phyloP scores from a whole-genome alignment of 140 eudicot genomes.

The Bidens hawaiensis region DNA sequence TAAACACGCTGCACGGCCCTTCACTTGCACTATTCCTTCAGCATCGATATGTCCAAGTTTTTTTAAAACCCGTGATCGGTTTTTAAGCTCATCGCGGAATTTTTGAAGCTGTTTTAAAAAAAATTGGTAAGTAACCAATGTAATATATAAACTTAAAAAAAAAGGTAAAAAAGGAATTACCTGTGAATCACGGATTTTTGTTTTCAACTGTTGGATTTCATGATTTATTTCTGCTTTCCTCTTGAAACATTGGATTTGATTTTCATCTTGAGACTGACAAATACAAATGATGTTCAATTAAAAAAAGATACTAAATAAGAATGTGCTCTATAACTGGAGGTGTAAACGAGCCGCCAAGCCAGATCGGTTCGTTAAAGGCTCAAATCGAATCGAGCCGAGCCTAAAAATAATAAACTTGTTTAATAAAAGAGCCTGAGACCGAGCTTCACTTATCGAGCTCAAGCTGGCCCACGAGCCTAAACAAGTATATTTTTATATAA shows the following conservation, averaged over 20 bases:
- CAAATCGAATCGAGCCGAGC: too few relatives aligned
- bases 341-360: too few relatives aligned
- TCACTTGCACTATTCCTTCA: slow-evolving; percentile 91
- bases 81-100: slow-evolving; percentile 93
- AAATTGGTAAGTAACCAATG: neutral
- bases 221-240: slow-evolving; percentile 95
- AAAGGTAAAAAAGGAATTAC: slow-evolving; percentile 31
- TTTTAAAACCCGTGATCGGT: slow-evolving; percentile 86
- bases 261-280: slow-evolving; percentile 88
- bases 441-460: too few relatives aligned
- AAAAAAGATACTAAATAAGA: neutral
- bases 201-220: slow-evolving; percentile 93
- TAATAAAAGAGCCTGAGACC: too few relatives aligned
- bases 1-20: slow-evolving; percentile 94
- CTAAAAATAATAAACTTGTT: too few relatives aligned
- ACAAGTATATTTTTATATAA: too few relatives aligned
- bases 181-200: slow-evolving; percentile 99
- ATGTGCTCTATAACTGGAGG: neutral
- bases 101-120: slow-evolving; percentile 74
- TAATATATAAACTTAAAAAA: neutral
- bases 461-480: too few relatives aligned
- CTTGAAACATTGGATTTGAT: slow-evolving; percentile 69
- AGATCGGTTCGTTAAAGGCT: too few relatives aligned
- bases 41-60: slow-evolving; percentile 92
- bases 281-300: slow-evolving; percentile 1